A percentile compares a stretch with the other conserved stretches of the same genome.
phyloP scores from a whole-genome alignment of 2,329 filamentous ascomycete genomes.

The Fusarium sp. region DNA sequence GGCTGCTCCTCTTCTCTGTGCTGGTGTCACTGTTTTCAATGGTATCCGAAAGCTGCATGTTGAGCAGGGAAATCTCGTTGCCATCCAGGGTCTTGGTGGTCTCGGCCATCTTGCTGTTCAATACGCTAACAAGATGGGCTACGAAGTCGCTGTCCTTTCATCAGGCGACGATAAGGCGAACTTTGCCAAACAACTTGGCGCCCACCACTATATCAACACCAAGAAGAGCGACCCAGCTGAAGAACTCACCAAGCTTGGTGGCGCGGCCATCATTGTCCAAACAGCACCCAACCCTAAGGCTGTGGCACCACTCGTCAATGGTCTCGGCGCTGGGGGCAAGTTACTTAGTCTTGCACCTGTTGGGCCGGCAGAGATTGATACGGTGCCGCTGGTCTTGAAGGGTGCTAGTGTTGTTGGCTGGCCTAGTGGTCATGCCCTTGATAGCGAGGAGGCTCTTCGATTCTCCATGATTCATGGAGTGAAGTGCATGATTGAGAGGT shows the following conservation, averaged over 20 bases:
- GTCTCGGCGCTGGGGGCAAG: constrained; percentile 64
- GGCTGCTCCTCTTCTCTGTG: constrained; percentile 69
- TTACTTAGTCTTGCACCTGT: constrained; percentile 67
- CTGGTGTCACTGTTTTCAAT: constrained; percentile 72
- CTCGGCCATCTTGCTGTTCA: constrained; percentile 82
- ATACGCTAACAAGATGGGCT: constrained; percentile 80
- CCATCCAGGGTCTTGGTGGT: constrained; percentile 76
- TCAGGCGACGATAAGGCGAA: constrained; percentile 72
- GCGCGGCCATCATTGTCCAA: constrained; percentile 68
- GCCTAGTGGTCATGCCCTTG: constrained; percentile 69
- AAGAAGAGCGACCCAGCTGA: constrained; percentile 58
- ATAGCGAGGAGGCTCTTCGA: constrained; percentile 71
- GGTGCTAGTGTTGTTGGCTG: constrained; percentile 71
- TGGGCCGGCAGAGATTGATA: constrained; percentile 57
- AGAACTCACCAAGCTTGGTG: constrained; percentile 65
- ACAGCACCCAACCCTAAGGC: constrained; percentile 69
- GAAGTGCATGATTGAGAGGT: constrained; percentile 72
- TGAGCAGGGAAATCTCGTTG: constrained; percentile 62
- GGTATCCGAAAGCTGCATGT: constrained; percentile 63
- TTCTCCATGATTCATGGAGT: constrained; percentile 71
- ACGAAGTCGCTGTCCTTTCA: constrained; percentile 74
- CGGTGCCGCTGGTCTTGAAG: constrained; percentile 52
- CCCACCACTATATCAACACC: constrained; percentile 60
- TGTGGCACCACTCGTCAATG: constrained; percentile 62
- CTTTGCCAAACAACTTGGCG: constrained; percentile 64